Conservation (phyloP, 768 basidiomycete species). For the Hypholoma fasciculare region DNA sequence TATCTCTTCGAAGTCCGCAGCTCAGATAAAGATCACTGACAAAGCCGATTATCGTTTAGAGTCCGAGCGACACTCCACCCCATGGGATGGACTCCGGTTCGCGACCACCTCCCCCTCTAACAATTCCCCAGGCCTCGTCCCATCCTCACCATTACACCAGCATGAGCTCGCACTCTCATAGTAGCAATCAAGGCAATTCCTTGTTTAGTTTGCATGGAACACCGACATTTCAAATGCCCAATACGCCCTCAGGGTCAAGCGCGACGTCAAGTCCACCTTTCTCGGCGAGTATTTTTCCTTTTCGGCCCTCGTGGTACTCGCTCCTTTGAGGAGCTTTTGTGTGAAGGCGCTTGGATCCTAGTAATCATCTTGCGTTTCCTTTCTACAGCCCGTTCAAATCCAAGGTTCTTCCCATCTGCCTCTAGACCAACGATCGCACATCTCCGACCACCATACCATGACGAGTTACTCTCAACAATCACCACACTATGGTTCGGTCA, state of each 20-base stretch:
- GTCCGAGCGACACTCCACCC: conserved; percentile 47
- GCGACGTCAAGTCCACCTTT: conserved; percentile 78
- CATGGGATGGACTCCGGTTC: conserved; percentile 32
- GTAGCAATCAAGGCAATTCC: conserved; percentile 38
- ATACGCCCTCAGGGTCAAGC: conserved; percentile 72
- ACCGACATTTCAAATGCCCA: conserved; percentile 64
- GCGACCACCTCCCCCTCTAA: conserved; percentile 57
- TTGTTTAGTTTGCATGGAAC: conserved; percentile 51
- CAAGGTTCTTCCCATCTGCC: conserved; percentile 56
- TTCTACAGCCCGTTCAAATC: conserved; percentile 67
- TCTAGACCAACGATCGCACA: conserved; percentile 45
- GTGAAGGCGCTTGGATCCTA: conserved; percentile 50
- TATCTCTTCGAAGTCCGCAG: not conserved
- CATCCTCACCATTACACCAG: conserved; percentile 53
- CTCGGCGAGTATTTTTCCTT: conserved; percentile 77
- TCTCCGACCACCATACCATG: conserved; percentile 39
- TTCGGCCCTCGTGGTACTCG: conserved; percentile 25
- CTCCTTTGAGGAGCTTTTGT: conserved; percentile 24
- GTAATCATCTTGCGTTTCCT: conserved; percentile 42
- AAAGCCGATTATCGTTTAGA: conserved; percentile 27
- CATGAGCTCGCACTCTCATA: conserved; percentile 41
- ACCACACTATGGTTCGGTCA: conserved; percentile 54
- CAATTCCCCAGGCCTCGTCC: conserved; percentile 57
- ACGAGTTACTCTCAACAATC: conserved; percentile 42
- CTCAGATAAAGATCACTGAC: not conserved